Percentiles rank a stretch among this genome's conserved stretches.
phyloP scores from a whole-genome alignment of 441 rosid species.

The Mallotus repandus region DNA sequence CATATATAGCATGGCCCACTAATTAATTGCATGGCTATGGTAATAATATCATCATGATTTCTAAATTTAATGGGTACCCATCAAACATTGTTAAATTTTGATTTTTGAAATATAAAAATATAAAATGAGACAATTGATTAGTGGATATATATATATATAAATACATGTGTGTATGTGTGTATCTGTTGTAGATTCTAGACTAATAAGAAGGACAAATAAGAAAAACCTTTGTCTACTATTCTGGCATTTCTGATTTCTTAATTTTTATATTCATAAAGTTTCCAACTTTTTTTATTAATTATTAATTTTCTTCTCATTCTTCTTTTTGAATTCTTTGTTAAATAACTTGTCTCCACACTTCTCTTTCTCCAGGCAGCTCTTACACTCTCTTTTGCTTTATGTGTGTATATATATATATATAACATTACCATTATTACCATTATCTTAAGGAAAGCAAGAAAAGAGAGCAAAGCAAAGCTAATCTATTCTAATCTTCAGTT shows the following conservation, averaged over 20 bases:
- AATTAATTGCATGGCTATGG: conserved; percentile 17
- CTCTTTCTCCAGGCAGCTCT: conserved; percentile 65
- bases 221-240: conserved; percentile 46
- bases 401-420: conserved; percentile 26
- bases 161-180: conserved; percentile 5
- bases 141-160: conserved; percentile 11
- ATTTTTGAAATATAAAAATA: conserved; percentile 5
- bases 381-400: background rate
- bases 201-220: conserved; percentile 50
- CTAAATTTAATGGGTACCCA: background rate
- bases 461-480: conserved; percentile 1
- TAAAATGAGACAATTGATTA: background rate
- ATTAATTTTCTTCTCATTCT: conserved; percentile 22
- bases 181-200: conserved; percentile 42
- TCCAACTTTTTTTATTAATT: background rate
- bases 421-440: conserved; percentile 33
- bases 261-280: conserved; percentile 45
- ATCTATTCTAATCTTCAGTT: background rate
- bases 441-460: conserved; percentile 15
- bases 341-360: conserved; percentile 35
- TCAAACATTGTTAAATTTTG: background rate
- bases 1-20: background rate
- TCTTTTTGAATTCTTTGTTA: conserved; percentile 22
- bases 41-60: background rate
- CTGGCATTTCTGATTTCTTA: conserved; percentile 41